A percentile compares a stretch with the other conserved stretches of the same genome.
Evolutionary conservation across 202 grass and related monocot species (phyloP).

Genomic region (Brachypodium distachyon): DNA sequence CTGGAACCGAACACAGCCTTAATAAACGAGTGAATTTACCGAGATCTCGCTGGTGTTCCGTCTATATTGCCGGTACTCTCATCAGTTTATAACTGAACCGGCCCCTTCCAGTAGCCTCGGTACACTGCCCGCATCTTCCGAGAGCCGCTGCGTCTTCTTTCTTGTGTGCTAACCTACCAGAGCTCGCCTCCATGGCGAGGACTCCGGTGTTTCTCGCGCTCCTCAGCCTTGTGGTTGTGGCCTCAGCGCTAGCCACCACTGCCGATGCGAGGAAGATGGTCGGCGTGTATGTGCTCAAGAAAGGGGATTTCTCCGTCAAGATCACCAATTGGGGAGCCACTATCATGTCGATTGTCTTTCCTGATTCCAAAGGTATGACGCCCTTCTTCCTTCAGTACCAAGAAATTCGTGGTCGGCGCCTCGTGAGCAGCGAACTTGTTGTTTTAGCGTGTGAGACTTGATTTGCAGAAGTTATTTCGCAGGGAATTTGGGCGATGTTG

Average conservation of each 20-base stretch:
- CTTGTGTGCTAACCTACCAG: not conserved
- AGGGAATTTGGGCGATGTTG: conserved; percentile 74
- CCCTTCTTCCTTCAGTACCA: not conserved
- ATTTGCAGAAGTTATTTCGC: not conserved
- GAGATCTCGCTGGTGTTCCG: not conserved
- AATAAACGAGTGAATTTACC: too few relatives aligned
- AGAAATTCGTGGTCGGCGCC: too few relatives aligned
- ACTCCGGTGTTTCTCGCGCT: conserved; percentile 12
- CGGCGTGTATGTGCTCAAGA: conserved; percentile 49
- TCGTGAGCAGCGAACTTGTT: not conserved
- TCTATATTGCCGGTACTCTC: conserved; percentile 17
- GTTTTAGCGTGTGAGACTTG: not conserved
- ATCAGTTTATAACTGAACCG: not conserved
- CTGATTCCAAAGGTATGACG: conserved; percentile 57
- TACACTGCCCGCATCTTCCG: not conserved
- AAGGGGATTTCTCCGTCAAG: conserved; percentile 52
- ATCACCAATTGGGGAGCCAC: conserved; percentile 72
- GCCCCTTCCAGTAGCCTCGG: not conserved
- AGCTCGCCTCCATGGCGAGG: conserved; percentile 19
- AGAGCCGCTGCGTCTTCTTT: not conserved
- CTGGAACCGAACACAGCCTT: too few relatives aligned
- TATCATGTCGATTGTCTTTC: conserved; percentile 40
- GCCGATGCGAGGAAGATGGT: conserved; percentile 29
- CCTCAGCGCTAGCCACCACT: not conserved
- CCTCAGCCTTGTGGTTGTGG: conserved; percentile 17